These are phyloP conservation scores for Pholiota adiposa DNA, from an alignment of 1,284 basidiomycete genomes.

Conservation along the genomic window DNA sequence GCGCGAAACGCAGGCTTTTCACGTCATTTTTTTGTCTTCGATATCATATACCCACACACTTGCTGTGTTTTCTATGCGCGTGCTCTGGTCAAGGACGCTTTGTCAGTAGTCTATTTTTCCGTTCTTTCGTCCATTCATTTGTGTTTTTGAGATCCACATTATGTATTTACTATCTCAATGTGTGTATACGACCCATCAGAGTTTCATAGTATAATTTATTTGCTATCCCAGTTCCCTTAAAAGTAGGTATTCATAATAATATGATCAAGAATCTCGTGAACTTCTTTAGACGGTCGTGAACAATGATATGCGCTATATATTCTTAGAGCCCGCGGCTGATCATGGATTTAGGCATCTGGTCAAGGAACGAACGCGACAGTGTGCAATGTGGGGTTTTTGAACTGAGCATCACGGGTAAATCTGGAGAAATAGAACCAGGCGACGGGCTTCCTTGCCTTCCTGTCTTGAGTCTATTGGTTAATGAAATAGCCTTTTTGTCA, in stretches of 20 bases:
- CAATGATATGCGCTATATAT: background rate
- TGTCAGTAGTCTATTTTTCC: slow-evolving; percentile 18
- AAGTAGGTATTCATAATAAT: slow-evolving; percentile 17
- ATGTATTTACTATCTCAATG: slow-evolving; percentile 29
- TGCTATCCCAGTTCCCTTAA: slow-evolving; percentile 14
- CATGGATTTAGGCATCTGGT: slow-evolving; percentile 3
- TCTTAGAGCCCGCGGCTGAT: slow-evolving; percentile 5
- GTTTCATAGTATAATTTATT: slow-evolving; percentile 18
- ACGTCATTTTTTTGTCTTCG: slow-evolving; percentile 6
- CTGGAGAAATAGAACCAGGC: slow-evolving; percentile 6
- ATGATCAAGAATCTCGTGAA: background rate
- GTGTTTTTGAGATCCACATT: slow-evolving; percentile 11
- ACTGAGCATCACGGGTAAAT: slow-evolving; percentile 4
- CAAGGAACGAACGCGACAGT: slow-evolving; percentile 10
- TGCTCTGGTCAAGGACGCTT: slow-evolving; percentile 33
- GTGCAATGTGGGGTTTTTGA: background rate
- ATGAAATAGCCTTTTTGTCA: slow-evolving; percentile 6
- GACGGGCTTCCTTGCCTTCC: background rate
- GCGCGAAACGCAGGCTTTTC: slow-evolving; percentile 10
- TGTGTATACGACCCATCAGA: slow-evolving; percentile 21
- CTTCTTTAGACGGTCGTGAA: background rate
- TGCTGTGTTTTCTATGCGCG: slow-evolving; percentile 20
- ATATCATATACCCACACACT: slow-evolving; percentile 21
- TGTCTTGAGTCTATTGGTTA: slow-evolving; percentile 1
- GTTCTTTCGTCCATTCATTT: background rate